phyloP scores from a whole-genome alignment of 257 asterid species.

The Nicotiana tomentosiformis region DNA sequence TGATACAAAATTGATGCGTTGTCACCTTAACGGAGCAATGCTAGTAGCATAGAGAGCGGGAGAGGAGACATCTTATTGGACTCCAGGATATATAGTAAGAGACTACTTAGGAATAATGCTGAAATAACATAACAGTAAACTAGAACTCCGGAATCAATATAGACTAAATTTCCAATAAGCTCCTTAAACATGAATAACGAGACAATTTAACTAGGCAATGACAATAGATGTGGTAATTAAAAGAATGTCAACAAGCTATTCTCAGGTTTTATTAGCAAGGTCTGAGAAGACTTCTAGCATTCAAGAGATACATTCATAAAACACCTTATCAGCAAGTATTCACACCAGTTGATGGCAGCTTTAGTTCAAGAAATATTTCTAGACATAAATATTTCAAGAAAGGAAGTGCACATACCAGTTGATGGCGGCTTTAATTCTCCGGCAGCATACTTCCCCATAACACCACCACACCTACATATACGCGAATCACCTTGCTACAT shows the following conservation, averaged over 20 bases:
- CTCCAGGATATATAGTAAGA: not conserved
- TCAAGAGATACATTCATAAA: not conserved
- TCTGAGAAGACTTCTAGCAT: not conserved
- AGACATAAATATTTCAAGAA: not conserved
- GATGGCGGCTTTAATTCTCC: constrained; percentile 97
- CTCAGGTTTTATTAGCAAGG: not conserved
- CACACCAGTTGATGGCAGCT: no score
- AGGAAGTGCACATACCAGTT: constrained; percentile 53
- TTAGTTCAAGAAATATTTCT: no score
- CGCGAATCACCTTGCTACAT: not conserved
- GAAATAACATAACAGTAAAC: not conserved
- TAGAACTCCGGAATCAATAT: not conserved
- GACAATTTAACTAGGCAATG: not conserved
- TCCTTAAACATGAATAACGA: not conserved
- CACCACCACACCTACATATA: constrained; percentile 92
- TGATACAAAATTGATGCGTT: not conserved
- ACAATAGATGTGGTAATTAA: not conserved
- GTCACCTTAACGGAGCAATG: no score
- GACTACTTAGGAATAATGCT: not conserved
- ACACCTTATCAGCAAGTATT: not conserved
- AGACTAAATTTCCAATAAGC: not conserved
- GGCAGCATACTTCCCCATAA: constrained; percentile 98
- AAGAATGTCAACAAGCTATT: not conserved
- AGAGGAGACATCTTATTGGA: not conserved
- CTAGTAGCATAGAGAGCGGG: not conserved